Evolutionary conservation across 345 rosid species (phyloP).

Genomic region (Linum usitatissimum): DNA sequence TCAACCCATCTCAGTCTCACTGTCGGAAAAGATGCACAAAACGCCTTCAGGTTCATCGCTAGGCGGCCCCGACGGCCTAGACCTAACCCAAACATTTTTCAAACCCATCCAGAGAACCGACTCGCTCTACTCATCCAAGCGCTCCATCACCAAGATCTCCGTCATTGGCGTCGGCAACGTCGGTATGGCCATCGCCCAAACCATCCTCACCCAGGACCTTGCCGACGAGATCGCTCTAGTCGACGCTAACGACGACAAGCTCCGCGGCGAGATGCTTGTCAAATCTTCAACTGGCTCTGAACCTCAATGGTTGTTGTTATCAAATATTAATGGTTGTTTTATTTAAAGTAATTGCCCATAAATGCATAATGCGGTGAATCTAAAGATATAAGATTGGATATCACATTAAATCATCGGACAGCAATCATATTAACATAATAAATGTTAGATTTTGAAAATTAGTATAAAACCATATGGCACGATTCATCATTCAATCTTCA

Average conservation of each 20-base stretch:
- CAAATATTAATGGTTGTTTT: too few relatives aligned
- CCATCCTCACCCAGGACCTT: constrained; percentile 78
- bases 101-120: constrained; percentile 42
- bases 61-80: constrained; percentile 69
- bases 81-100: constrained; percentile 61
- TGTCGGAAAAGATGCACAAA: constrained; percentile 37
- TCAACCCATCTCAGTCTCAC: not conserved
- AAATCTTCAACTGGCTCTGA: constrained; percentile 61
- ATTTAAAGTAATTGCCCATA: too few relatives aligned
- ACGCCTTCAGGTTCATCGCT: constrained; percentile 37
- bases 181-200: constrained; percentile 97
- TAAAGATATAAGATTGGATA: too few relatives aligned
- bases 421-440: too few relatives aligned
- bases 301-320: too few relatives aligned
- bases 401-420: too few relatives aligned
- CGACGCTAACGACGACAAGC: constrained; percentile 52
- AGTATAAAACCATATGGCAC: too few relatives aligned
- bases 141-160: constrained; percentile 49
- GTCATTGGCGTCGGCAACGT: constrained; percentile 87
- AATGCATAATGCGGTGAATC: too few relatives aligned
- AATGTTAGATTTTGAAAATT: too few relatives aligned
- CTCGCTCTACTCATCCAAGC: constrained; percentile 47
- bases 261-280: constrained; percentile 93
- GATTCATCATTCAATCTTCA: too few relatives aligned
- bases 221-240: constrained; percentile 69